phyloP scores from a whole-genome alignment of 1,139 yeast genomes.

The Nakaseomyces kungkrabaensis region DNA sequence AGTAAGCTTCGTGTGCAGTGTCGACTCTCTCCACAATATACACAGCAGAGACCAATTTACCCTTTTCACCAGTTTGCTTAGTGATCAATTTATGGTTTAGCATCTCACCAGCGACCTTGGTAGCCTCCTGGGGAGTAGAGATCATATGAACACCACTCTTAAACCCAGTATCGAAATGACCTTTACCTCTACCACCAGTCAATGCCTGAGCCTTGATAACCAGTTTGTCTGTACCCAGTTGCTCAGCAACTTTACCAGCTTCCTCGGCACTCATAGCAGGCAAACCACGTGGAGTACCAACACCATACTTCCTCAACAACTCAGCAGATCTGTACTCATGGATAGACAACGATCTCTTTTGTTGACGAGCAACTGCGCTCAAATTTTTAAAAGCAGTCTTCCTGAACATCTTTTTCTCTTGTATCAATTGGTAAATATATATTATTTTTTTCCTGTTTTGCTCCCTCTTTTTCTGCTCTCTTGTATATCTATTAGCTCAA shows the following conservation, averaged over 20 bases:
- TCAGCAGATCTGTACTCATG: slow-evolving; percentile 97
- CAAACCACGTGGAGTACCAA: slow-evolving; percentile 84
- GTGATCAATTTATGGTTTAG: slow-evolving; percentile 87
- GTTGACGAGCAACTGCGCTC: neutral
- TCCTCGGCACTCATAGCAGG: slow-evolving; percentile 88
- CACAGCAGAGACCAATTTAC: slow-evolving; percentile 94
- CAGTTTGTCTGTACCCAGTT: slow-evolving; percentile 53
- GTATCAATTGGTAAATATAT: neutral
- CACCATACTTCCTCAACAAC: slow-evolving; percentile 67
- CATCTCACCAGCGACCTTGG: slow-evolving; percentile 81
- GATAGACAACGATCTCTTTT: slow-evolving; percentile 46
- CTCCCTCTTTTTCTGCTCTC: neutral
- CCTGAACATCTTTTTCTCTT: neutral
- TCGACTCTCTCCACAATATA: slow-evolving; percentile 92
- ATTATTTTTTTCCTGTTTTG: neutral
- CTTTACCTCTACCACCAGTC: slow-evolving; percentile 99
- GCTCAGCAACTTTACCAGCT: slow-evolving; percentile 72
- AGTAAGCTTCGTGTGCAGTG: slow-evolving; percentile 88
- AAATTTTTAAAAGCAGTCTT: neutral
- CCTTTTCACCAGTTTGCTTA: slow-evolving; percentile 96
- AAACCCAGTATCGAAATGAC: slow-evolving; percentile 90
- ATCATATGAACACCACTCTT: slow-evolving; percentile 95
- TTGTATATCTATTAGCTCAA: too few species aligned
- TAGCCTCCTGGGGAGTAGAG: slow-evolving; percentile 77
- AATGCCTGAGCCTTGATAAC: slow-evolving; percentile 97